These are phyloP conservation scores for Noccaea bulbosa DNA, from an alignment of 345 rosid genomes.

Conservation along the genomic window DNA sequence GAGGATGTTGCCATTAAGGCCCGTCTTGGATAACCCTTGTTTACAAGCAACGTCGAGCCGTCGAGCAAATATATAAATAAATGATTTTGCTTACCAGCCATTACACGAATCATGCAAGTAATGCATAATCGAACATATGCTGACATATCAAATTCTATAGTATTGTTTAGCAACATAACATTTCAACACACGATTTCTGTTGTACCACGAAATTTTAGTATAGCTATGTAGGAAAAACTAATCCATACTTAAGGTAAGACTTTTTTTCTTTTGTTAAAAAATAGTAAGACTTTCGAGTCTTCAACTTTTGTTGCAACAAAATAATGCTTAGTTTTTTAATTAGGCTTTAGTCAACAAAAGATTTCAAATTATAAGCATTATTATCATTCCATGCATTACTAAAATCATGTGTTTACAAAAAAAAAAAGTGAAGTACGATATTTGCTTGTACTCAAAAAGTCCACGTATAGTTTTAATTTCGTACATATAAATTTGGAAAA, in stretches of 20 bases:
- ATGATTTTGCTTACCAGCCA: constrained; percentile 30
- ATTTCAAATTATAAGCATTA: constrained; percentile 14
- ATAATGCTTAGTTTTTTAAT: too few relatives aligned
- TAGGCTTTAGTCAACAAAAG: too few relatives aligned
- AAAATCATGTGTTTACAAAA: not conserved
- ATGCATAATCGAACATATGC: constrained; percentile 35
- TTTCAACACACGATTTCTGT: constrained; percentile 26
- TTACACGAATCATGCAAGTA: constrained; percentile 39
- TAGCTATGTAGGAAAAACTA: constrained; percentile 13
- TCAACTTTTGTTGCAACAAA: not conserved
- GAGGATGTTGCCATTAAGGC: constrained; percentile 45
- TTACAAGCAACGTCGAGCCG: constrained; percentile 41
- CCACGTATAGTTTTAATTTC: constrained; percentile 16
- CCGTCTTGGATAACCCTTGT: constrained; percentile 42
- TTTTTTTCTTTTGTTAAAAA: too few relatives aligned
- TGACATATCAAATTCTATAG: constrained; percentile 25
- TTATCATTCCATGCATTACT: not conserved
- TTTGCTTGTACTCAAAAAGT: constrained; percentile 22
- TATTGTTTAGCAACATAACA: constrained; percentile 16
- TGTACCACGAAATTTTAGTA: constrained; percentile 27
- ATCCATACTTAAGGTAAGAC: not conserved
- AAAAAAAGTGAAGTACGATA: constrained; percentile 4
- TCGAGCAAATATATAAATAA: not conserved
- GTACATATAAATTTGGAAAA: constrained; percentile 38
- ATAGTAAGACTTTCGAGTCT: constrained; percentile 13